Evolutionary conservation across 169 alveolate species (phyloP), one percentile per base, ranked within the genome.

Genomic region (Theileria equi): DNA sequence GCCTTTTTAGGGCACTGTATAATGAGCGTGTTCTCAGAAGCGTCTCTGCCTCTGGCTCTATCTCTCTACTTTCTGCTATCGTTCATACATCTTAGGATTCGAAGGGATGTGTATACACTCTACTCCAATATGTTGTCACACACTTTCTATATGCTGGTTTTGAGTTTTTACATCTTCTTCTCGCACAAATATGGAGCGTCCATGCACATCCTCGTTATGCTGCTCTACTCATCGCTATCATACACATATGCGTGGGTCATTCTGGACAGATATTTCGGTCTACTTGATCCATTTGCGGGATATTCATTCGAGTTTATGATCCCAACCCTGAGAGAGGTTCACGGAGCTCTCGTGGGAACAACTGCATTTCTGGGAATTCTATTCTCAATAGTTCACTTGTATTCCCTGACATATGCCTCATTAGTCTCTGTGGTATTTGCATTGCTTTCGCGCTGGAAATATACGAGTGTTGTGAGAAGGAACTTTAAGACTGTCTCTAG

Each of bases 41-140:
- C n/a, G n/a, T n/a, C n/a, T n/a, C n/a, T n/a, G n/a, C n/a, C n/a
- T n/a, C n/a, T n/a, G n/a, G n/a, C 25, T 38, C n/a, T 38, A 38
- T 38, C 13, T 38, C 45, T 13, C 45, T 13, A 38, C n/a, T 38
- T 38, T 38, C 13, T 38, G 13, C 13, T 38, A 38, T 38, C 45
- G n/a, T 38, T 38, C 13, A 38, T 38, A 38, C n/a, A 38, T 38
- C 58, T 67, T 26, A 47, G 79, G 8, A 28, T 58, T 21, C 69
- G 50, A 31, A 26, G 79, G 7, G 79, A 67, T 43, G 57, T 32
- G 48, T 62, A 47, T 26, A 67, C 79, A 19, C 36, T 67, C 41
- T 13, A 67, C 40, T 55, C n/a, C 23, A 29, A 36, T 1, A 4
- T 67, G 17, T 8, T 31, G 23, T 2, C 70, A 16, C 26, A 38